These are phyloP conservation scores for Barnettozyma californica DNA, from an alignment of 805 yeast species.

Conservation along the genomic window DNA sequence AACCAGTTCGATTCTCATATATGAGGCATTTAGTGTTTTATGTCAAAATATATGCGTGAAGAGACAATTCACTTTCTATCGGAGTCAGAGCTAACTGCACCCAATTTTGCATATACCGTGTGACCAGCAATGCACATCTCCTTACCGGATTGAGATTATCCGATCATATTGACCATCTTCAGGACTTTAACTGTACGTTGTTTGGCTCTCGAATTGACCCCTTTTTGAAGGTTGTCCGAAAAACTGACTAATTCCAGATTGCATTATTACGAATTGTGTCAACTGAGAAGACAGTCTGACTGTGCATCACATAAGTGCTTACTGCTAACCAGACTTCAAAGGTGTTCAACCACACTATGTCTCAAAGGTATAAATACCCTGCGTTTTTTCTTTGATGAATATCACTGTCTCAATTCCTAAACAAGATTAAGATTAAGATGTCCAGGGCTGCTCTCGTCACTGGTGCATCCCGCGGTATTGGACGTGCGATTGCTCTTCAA, in stretches of 20 bases:
- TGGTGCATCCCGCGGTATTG: slow-evolving; percentile 89
- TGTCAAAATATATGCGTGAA: too few species aligned
- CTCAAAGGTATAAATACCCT: not conserved
- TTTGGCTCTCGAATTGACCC: not conserved
- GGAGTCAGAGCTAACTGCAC: not conserved
- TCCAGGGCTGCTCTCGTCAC: slow-evolving; percentile 60
- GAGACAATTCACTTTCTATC: too few species aligned
- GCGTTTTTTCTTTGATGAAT: not conserved
- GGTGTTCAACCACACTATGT: not conserved
- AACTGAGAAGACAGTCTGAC: not conserved
- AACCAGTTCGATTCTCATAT: too few species aligned
- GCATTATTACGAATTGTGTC: not conserved
- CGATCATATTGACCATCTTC: not conserved
- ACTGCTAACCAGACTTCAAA: too few species aligned
- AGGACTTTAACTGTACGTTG: too few species aligned
- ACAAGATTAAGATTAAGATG: not conserved
- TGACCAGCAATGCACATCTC: not conserved
- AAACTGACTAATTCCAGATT: not conserved
- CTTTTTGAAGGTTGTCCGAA: not conserved
- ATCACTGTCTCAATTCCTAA: not conserved
- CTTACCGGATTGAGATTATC: not conserved
- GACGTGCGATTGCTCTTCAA: slow-evolving; percentile 75
- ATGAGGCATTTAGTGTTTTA: too few species aligned
- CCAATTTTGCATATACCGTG: not conserved
- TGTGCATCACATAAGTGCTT: not conserved